Base-by-base conservation (phyloP, 2,329 filamentous ascomycete species). In the Pestalotiopsis sp. region DNA sequence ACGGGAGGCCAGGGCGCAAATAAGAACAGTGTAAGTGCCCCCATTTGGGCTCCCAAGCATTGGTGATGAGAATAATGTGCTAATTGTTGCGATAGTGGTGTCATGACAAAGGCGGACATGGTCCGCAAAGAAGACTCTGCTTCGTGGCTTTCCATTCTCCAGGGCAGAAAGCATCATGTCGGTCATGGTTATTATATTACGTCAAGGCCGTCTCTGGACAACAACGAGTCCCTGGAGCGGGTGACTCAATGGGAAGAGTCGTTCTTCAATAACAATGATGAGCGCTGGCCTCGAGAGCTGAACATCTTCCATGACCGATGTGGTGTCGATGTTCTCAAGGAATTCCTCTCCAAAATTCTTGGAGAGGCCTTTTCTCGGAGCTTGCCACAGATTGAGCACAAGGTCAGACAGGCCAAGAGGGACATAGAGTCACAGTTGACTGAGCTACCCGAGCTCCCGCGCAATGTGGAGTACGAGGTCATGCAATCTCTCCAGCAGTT, bases 51-150 rank as follows among this genome's bases (percentile, higher is more conserved):
- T 6, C 14, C 4, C 12, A 20, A 17, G 11, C 2, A 20, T 3
- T 38, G 5, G 7, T 36, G 31, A 36, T 36, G 31, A 2, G 31
- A 36, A 36, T 9, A 36, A 2, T 11, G 20, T 0, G 83, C 86
- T 2, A 71, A 83, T 3, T 84, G 91, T 1, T 11, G 36, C 14
- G 4, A 27, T 1, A 84, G 93, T 66, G 93, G 93, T 0, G 92
- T 97, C 0, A 84, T 97, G 17, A 97, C 94, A 0, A 97, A 97
- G 74, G 94, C 94, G 0, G 95, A 97, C 70, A 86, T 92, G 0
- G 80, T 94, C 0, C 76, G 80, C 0, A 84, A 85, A 0, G 82
- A 85, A 1, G 81, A 88, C 0, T 80, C 83, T 0, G 75, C 79
- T 0, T 89, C 91, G 67, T 93, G 92, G 86, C 76, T 88, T 0